Conservation (phyloP, 1,139 yeast species). For the Meyerozyma athensensis region DNA sequence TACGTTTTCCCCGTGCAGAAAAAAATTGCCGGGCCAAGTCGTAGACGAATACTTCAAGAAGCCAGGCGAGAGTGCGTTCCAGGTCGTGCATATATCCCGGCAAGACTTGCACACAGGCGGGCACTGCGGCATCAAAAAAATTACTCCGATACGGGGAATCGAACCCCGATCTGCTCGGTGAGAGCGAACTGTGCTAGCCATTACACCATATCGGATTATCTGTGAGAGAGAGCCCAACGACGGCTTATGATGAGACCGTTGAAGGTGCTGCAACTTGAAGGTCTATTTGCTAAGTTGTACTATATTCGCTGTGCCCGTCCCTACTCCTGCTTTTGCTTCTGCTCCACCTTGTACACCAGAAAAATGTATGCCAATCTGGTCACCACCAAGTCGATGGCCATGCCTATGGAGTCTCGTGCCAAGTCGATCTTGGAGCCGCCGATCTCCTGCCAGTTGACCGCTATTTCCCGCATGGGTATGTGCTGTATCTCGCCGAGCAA, state of each 20-base stretch:
- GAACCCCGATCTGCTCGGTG: conserved; percentile 3
- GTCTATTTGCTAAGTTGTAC: neutral
- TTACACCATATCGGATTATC: conserved; percentile 2
- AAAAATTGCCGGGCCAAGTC: too few species aligned
- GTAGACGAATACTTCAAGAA: too few species aligned
- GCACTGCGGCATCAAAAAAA: neutral
- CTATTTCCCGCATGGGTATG: conserved; percentile 67
- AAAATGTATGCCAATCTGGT: conserved; percentile 83
- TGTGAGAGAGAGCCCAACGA: neutral
- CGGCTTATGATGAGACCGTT: neutral
- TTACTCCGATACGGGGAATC: conserved; percentile 2
- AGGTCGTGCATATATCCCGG: too few species aligned
- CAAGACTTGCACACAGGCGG: neutral
- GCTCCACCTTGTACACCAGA: conserved; percentile 62
- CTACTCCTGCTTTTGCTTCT: conserved; percentile 16
- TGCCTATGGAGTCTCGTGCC: conserved; percentile 82
- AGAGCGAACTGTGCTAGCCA: conserved; percentile 1
- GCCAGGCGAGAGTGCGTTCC: too few species aligned
- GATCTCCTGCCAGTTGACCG: conserved; percentile 96
- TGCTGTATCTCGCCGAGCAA: conserved; percentile 70
- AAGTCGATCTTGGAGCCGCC: conserved; percentile 91
- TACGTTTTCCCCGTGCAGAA: too few species aligned
- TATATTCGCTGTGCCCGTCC: conserved; percentile 4
- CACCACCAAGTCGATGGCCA: conserved; percentile 95
- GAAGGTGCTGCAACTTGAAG: neutral